Evolutionary conservation across 371 early-diverging fungal genomes (phyloP), one percentile per base, ranked within the genome.

Genomic region (Apophysomyces sp.): DNA sequence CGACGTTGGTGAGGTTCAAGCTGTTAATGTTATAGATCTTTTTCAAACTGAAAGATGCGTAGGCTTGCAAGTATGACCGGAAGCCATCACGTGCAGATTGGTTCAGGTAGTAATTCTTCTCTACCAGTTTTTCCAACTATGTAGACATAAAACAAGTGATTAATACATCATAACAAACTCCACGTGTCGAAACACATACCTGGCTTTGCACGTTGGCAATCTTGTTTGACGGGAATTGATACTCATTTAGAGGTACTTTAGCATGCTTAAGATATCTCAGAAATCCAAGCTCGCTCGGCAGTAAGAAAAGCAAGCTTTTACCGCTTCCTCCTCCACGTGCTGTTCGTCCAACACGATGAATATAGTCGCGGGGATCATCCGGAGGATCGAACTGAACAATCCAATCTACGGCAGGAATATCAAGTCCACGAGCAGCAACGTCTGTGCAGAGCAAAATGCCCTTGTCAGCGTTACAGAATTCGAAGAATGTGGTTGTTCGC

Each of bases 371-470:
- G 57, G 95, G 94, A 82, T 95, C 98, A 91, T 96, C 94, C 67
- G 99, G 99, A 16, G 98, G 94, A 78, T 99, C 99, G 74, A 89
- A 99, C 77, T 99, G 99, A 62, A 99, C 91, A 65, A 99, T 96
- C 93, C 96, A 94, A 72, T 98, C 98, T 15, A 99, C 98, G 12
- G 92, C 88, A 30, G 98, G 95, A 65, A 99, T 96, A 80, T 99
- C 99, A 29, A 99, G 80, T 1, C 99, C 99, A 79, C 99, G 88
- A 4, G 99, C 98, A 27, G 98, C 99, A 28, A 99, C 96, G 72
- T 99, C 98, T 34, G 99, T 99, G 76, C 98, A 97, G 63, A 98
- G 83, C 55, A 98, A 77, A 55, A 96, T 92, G 29, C 96, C 96
- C 32, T 78, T 77, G 28, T 92, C 89, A 12, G 97, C 96, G 66